Base-by-base conservation (phyloP, 1,284 basidiomycete species). In the Ceratobasidium theobromae region DNA sequence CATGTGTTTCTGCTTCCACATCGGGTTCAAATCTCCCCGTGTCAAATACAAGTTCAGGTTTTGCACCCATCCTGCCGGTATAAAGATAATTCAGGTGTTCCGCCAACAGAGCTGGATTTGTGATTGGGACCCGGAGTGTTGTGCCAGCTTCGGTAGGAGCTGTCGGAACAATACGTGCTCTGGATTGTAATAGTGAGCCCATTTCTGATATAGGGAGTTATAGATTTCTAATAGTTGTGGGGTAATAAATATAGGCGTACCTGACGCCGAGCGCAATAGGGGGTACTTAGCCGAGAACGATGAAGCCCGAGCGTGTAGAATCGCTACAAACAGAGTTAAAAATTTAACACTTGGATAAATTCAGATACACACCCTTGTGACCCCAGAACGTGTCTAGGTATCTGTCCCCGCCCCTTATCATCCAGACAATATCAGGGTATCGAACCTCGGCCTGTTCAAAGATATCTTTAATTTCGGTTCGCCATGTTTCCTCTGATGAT, bases 361-460 rank as follows among this genome's bases (percentile, higher is more conserved):
- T 3, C 54, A 4, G n/a, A 32, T 27, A 72, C 80, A 32, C 23
- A 93, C 92, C 92, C 82, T 96, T 95, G 77, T 96, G 93, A 1
- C 91, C 93, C 86, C 89, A 93, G 14, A 95, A 84, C 69, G 87
- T 84, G 55, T 88, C 85, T 46, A 40, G 78, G 76, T 46, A 48
- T 48, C 78, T 76, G 62, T 81, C 82, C 35, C 82, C 81, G 28
- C 85, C 83, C 51, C 76, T 77, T 16, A 77, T 76, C 21, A 90
- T 79, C 94, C 94, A 97, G n/a, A 90, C 86, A 60, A 98, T 91
- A 78, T 97, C 95, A n/a, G 90, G 89, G 74, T 93, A 96, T 65
- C 91, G 81, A 68, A 93, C 88, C 75, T 89, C 89, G 25, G 94
- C 88, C 67, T 87, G 80, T 69, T 82, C 81, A 75, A 93, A 93